Evolutionary conservation across 2,329 filamentous ascomycete genomes (phyloP), one percentile per base, ranked within the genome.

Genomic region (Magnaporthiopsis poae): DNA sequence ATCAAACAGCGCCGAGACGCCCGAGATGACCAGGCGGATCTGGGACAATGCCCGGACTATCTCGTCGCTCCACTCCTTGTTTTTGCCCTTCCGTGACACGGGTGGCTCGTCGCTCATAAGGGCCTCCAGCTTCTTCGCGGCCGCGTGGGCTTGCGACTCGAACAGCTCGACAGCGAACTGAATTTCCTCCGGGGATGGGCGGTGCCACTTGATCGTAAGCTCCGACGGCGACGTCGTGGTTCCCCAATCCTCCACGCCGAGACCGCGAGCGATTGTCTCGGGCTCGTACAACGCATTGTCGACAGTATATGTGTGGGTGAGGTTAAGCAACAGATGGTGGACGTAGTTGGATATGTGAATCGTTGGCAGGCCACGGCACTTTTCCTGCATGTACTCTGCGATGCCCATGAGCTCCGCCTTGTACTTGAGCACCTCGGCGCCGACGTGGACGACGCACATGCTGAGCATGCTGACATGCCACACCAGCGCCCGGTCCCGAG

Each of bases 1-100:
- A 73, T 97, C 92, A 74, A 99, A 98, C 13, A 99, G 82, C 1
- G 90, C 88, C 9, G 94, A 93, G 67, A 96, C 88, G 65, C 95
- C 95, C 3, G 94, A 96, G 33, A 96, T 87, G 61, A 96, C 87
- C n/a, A 99, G 83, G 36, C 94, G 85, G 18, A 99, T 82, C 65
- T 97, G 88, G 15, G 94, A 91, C 67, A 99, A 83, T 70, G 96
- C 92, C 66, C 95, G 84, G 1, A 92, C 94, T 35, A 98, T 89
- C 75, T 99, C 96, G 75, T 99, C 95, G 0, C 94, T 97, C 95
- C 95, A 99, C 72, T 97, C 94, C 77, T 98, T 99, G 71, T 96
- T 96, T 75, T 94, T 96, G 56, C 95, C 95, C 71, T 93, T 94
- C 67, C 94, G 86, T 76, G 92, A 96, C 65, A 98, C 89, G 2